phyloP scores from a whole-genome alignment of 2,329 filamentous ascomycete genomes.

The Lachnellula hyalina region DNA sequence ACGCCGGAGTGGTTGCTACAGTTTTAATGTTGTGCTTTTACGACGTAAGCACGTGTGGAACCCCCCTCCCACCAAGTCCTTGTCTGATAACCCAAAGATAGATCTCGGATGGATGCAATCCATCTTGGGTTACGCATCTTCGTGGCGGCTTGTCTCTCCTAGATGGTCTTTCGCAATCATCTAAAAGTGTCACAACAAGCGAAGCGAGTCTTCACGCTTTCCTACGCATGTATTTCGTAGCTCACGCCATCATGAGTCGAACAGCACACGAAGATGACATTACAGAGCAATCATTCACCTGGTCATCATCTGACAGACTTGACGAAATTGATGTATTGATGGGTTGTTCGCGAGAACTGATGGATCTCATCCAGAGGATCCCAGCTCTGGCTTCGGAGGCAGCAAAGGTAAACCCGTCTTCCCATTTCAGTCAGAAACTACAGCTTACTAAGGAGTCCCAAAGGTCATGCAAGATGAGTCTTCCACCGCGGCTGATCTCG shows the following conservation, averaged over 20 bases:
- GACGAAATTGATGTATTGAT: conserved; percentile 6
- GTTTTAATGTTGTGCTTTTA: too few species aligned
- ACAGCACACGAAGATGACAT: not conserved
- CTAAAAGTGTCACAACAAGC: not conserved
- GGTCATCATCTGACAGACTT: not conserved
- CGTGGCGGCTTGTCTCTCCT: not conserved
- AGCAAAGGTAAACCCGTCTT: not conserved
- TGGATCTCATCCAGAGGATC: not conserved
- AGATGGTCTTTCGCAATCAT: not conserved
- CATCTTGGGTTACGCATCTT: conserved; percentile 2
- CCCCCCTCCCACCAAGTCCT: too few species aligned
- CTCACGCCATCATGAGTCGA: conserved; percentile 1
- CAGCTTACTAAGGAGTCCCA: too few species aligned
- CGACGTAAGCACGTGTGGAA: too few species aligned
- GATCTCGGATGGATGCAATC: conserved; percentile 3
- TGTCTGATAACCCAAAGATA: not conserved
- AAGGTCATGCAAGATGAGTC: too few species aligned
- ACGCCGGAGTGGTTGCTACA: too few species aligned
- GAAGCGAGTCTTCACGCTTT: not conserved
- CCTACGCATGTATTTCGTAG: conserved; percentile 1
- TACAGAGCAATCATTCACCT: not conserved
- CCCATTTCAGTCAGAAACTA: too few species aligned
- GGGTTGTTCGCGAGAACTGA: not conserved
- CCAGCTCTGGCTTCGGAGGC: not conserved
- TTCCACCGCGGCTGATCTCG: too few species aligned